These are phyloP conservation scores for Xerocomus nothofagi DNA, from an alignment of 1,284 basidiomycete genomes.

Conservation along the genomic window DNA sequence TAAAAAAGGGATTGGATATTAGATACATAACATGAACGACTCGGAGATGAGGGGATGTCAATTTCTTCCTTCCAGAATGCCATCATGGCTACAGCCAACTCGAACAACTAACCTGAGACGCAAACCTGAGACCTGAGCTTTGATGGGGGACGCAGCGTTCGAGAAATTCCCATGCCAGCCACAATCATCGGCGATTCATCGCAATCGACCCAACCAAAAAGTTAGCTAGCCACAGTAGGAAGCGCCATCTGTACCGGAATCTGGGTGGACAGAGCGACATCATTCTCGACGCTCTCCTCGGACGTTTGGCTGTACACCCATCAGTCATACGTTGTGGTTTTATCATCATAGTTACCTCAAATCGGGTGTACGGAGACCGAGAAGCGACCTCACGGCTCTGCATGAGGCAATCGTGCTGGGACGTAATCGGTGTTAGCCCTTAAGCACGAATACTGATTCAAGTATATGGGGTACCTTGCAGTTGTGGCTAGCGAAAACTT, in stretches of 20 bases:
- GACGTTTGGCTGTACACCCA: neutral
- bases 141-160: neutral
- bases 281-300: neutral
- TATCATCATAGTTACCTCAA: neutral
- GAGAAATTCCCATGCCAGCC: neutral
- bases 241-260: neutral
- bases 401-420: slow-evolving; percentile 18
- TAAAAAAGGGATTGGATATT: neutral
- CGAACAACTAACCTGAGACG: too few relatives aligned
- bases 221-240: neutral
- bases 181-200: too few relatives aligned
- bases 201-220: neutral
- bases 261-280: slow-evolving; percentile 1
- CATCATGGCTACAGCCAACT: neutral
- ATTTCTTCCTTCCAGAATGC: neutral
- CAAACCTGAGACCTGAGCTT: neutral
- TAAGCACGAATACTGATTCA: too few relatives aligned
- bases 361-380: neutral
- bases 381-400: slow-evolving; percentile 19
- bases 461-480: slow-evolving; percentile 11
- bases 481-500: slow-evolving; percentile 1
- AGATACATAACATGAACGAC: neutral
- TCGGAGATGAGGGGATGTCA: neutral
- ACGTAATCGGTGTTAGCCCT: neutral
- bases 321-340: slow-evolving; percentile 2